phyloP scores from a whole-genome alignment of 495 filamentous ascomycete species.

The Penicillium robsamsonii region DNA sequence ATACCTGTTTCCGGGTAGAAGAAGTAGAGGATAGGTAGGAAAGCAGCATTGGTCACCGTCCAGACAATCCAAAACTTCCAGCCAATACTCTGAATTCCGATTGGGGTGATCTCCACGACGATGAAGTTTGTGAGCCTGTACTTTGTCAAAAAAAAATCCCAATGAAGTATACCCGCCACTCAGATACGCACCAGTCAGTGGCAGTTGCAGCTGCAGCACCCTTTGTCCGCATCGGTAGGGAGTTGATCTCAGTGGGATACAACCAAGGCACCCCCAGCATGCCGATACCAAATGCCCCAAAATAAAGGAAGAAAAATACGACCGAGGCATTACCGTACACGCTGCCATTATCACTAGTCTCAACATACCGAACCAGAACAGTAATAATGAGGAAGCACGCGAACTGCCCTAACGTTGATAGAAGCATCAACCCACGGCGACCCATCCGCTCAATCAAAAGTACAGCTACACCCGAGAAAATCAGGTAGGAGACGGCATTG shows the following conservation, averaged over 20 bases:
- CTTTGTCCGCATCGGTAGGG: slow-evolving; percentile 55
- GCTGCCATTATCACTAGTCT: slow-evolving; percentile 29
- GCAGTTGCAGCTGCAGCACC: slow-evolving; percentile 58
- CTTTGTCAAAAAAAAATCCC: background rate
- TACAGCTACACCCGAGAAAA: slow-evolving; percentile 47
- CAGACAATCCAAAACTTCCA: slow-evolving; percentile 64
- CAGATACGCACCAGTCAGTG: slow-evolving; percentile 50
- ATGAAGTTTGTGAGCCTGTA: slow-evolving; percentile 55
- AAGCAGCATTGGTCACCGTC: slow-evolving; percentile 55
- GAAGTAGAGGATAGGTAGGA: slow-evolving; percentile 60
- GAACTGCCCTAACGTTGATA: slow-evolving; percentile 46
- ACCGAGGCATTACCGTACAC: slow-evolving; percentile 38
- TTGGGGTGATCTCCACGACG: slow-evolving; percentile 60
- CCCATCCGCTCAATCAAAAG: slow-evolving; percentile 51
- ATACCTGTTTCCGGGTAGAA: slow-evolving; percentile 59
- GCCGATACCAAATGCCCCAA: slow-evolving; percentile 52
- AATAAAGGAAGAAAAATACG: slow-evolving; percentile 52
- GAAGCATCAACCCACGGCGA: slow-evolving; percentile 51
- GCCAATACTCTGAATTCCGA: slow-evolving; percentile 53
- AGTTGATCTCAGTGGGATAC: slow-evolving; percentile 63
- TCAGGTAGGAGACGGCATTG: slow-evolving; percentile 50
- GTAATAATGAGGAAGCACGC: slow-evolving; percentile 57
- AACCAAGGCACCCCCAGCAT: slow-evolving; percentile 60
- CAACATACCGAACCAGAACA: slow-evolving; percentile 46
- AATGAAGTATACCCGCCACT: background rate